Conservation (phyloP, 2,329 filamentous ascomycete genomes). For the Neopestalotiopsis sp. region DNA sequence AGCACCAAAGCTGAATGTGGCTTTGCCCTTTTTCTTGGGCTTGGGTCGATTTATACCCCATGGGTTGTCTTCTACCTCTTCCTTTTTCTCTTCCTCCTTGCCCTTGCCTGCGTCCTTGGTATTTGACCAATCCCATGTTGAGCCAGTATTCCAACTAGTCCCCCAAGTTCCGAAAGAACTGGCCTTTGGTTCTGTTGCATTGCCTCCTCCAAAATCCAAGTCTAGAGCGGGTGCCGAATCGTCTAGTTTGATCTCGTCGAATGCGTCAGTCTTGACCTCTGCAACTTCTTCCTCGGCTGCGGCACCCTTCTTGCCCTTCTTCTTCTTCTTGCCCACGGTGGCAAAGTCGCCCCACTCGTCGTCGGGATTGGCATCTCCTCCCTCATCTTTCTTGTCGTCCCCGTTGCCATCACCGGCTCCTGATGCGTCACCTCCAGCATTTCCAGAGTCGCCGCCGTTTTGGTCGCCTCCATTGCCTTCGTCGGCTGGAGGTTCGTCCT, state of each 20-base stretch:
- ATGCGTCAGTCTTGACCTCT: constrained; percentile 49
- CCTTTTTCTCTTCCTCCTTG: constrained; percentile 48
- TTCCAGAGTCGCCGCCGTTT: constrained; percentile 40
- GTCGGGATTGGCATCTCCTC: constrained; percentile 47
- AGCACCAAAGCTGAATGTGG: constrained; percentile 53
- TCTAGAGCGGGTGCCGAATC: constrained; percentile 64
- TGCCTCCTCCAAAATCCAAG: constrained; percentile 53
- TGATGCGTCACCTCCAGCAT: constrained; percentile 36
- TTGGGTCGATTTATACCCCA: constrained; percentile 55
- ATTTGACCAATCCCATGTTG: constrained; percentile 50
- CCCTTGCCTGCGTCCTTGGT: constrained; percentile 34
- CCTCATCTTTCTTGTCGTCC: constrained; percentile 46
- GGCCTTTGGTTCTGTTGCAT: constrained; percentile 46
- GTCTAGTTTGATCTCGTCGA: constrained; percentile 47
- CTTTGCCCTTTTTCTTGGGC: constrained; percentile 57
- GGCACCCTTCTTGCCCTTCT: constrained; percentile 57
- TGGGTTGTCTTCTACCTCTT: constrained; percentile 50
- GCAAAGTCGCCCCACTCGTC: constrained; percentile 59
- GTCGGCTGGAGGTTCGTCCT: constrained; percentile 41
- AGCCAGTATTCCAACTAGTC: constrained; percentile 62
- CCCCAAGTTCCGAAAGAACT: constrained; percentile 63
- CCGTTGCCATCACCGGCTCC: constrained; percentile 42
- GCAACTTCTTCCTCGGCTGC: constrained; percentile 29
- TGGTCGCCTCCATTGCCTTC: constrained; percentile 39
- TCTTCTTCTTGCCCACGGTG: constrained; percentile 57